Conservation (phyloP, 441 rosid species). For the Melastoma candidum region DNA sequence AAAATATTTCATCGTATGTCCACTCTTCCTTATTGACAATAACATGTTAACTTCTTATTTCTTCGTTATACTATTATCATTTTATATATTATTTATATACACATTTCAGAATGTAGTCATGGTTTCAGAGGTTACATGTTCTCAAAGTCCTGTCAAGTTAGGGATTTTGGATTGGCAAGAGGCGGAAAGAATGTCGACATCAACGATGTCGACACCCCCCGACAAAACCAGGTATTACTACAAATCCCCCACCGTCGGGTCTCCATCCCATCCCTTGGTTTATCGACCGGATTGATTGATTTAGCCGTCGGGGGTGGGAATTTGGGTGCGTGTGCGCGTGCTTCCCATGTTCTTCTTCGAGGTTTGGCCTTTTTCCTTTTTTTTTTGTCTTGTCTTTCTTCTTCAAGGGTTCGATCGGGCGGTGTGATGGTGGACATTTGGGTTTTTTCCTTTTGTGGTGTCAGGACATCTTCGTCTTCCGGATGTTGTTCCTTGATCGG, state of each 20-base stretch:
- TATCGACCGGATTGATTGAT: neutral
- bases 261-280: neutral
- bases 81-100: too few relatives aligned
- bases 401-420: neutral
- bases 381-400: neutral
- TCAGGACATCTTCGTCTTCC: constrained; percentile 26
- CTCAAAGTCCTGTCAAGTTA: too few relatives aligned
- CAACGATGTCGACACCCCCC: too few relatives aligned
- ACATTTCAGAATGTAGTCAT: too few relatives aligned
- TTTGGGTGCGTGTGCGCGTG: neutral
- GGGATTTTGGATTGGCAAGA: too few relatives aligned
- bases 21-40: too few relatives aligned
- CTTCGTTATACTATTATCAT: too few relatives aligned
- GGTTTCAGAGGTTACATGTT: too few relatives aligned
- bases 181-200: too few relatives aligned
- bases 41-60: too few relatives aligned
- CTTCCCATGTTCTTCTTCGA: constrained; percentile 27
- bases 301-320: neutral
- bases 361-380: constrained; percentile 13
- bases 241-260: neutral
- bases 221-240: too few relatives aligned
- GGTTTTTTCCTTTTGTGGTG: neutral
- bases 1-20: too few relatives aligned
- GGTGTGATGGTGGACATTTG: neutral
- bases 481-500: constrained; percentile 16